These are phyloP conservation scores for Schizochytrium sp. DNA, from an alignment of 108 stramenopile species.

Conservation along the genomic window DNA sequence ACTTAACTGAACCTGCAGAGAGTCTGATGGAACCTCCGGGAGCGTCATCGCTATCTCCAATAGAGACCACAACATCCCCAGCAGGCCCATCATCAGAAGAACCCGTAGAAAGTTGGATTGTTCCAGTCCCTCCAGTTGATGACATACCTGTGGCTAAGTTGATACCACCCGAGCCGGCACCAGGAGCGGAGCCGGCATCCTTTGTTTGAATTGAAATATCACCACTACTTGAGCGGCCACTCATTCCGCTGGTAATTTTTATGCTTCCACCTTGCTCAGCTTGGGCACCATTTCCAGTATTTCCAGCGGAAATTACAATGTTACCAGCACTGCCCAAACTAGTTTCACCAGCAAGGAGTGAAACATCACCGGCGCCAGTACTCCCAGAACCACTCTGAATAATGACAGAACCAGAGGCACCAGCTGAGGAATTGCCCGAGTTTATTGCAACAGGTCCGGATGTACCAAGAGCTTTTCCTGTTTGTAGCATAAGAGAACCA, in stretches of 20 bases:
- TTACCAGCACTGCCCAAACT: neutral
- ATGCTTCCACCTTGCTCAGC: constrained; percentile 48
- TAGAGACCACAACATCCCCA: neutral
- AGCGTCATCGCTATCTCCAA: neutral
- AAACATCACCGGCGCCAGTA: neutral
- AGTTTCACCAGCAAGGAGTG: neutral
- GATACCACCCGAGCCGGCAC: neutral
- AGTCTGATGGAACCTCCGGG: neutral
- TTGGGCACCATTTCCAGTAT: neutral
- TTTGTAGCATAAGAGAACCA: neutral
- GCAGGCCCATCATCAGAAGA: neutral
- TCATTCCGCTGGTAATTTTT: neutral
- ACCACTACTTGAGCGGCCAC: constrained; percentile 5
- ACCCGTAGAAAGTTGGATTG: neutral
- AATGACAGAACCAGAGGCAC: neutral
- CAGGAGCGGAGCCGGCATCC: neutral
- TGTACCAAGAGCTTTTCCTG: constrained; percentile 1
- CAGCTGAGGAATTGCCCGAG: neutral
- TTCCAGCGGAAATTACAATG: neutral
- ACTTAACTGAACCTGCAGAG: neutral
- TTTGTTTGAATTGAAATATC: constrained; percentile 10
- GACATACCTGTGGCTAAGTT: neutral
- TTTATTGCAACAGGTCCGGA: neutral
- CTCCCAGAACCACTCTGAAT: neutral
- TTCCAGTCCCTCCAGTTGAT: neutral